phyloP scores from a whole-genome alignment of 2,329 filamentous ascomycete genomes.

The Sarocladiaceae sp. region DNA sequence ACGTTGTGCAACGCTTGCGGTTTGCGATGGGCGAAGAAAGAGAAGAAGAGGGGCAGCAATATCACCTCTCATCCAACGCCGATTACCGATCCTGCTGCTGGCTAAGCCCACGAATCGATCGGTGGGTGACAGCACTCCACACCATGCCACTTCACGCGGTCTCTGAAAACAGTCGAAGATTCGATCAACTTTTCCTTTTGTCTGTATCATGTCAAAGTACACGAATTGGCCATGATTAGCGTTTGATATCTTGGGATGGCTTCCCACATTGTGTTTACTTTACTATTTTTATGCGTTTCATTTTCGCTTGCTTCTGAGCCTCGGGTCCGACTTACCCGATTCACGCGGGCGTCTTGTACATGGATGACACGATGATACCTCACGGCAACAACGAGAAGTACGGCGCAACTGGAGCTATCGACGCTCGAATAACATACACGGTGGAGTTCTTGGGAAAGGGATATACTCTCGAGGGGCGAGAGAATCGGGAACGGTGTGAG shows the following conservation, averaged over 20 bases:
- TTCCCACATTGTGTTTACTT: not conserved
- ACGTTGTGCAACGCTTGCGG: slow-evolving; percentile 96
- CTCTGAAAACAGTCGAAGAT: not conserved
- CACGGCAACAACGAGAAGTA: slow-evolving; percentile 8
- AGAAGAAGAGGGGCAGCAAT: slow-evolving; percentile 59
- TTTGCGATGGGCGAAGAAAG: slow-evolving; percentile 70
- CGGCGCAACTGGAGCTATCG: not conserved
- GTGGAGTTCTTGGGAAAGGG: not conserved
- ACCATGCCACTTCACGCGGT: not conserved
- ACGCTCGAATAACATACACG: slow-evolving; percentile 2
- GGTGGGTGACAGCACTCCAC: not conserved
- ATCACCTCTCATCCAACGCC: slow-evolving; percentile 15
- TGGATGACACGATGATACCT: slow-evolving; percentile 10
- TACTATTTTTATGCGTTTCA: not conserved
- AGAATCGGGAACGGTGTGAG: too few species aligned
- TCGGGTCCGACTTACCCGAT: slow-evolving; percentile 3
- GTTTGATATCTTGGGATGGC: not conserved
- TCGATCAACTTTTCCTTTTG: not conserved
- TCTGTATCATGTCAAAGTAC: slow-evolving; percentile 10
- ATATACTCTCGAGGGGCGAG: too few species aligned
- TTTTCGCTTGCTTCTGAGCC: slow-evolving; percentile 1
- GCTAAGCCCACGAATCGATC: slow-evolving; percentile 8
- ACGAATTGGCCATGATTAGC: slow-evolving; percentile 9
- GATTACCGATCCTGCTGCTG: slow-evolving; percentile 20
- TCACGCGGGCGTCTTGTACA: slow-evolving; percentile 5